Percentiles rank a stretch among this genome's conserved stretches.
Conservation (phyloP, 176 grass and related monocot species). For the Aegilops speltoides region DNA sequence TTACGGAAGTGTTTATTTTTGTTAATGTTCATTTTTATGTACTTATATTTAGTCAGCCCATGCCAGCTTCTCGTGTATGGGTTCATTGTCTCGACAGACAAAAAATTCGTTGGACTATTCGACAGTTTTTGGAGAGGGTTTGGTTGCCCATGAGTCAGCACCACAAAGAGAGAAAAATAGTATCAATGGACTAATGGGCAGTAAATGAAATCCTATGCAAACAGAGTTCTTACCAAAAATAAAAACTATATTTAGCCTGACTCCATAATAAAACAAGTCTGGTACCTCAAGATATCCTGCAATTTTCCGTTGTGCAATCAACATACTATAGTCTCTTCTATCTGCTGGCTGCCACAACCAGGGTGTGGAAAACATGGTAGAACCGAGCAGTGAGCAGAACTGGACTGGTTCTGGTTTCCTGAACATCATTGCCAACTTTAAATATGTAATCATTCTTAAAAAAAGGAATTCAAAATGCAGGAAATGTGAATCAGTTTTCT, state of each 20-base stretch:
- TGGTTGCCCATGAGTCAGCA: background rate
- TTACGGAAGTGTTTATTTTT: background rate
- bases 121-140: too few species aligned
- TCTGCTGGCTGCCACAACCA: background rate
- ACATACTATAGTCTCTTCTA: background rate
- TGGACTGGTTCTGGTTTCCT: background rate
- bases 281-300: background rate
- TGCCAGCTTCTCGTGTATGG: background rate
- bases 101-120: background rate
- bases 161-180: background rate
- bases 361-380: background rate
- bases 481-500: background rate
- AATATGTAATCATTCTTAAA: background rate
- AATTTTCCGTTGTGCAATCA: background rate
- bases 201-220: background rate
- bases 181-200: background rate
- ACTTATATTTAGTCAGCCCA: slow-evolving; percentile 2
- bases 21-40: background rate
- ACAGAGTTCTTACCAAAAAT: background rate
- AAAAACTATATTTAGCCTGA: background rate
- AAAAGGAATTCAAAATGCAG: background rate
- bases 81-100: background rate
- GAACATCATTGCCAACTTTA: background rate
- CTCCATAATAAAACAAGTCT: background rate
- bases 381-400: background rate